Base-by-base conservation (phyloP, 805 yeast genomes). In the Metschnikowia chrysomelidarum region DNA sequence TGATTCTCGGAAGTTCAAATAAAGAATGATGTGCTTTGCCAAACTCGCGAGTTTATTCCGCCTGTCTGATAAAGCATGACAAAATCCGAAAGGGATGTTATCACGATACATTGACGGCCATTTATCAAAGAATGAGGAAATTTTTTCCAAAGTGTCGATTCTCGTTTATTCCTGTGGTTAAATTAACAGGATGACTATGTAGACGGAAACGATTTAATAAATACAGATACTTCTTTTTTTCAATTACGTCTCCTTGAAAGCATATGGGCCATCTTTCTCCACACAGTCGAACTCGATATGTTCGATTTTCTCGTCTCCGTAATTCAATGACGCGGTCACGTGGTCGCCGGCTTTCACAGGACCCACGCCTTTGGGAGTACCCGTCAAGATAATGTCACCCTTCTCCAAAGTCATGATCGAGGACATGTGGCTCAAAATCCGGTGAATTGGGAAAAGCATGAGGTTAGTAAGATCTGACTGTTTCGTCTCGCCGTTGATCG, bases 361-460 rank as follows among this genome's bases (percentile, higher is more conserved):
- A 7, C 98, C 96, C n/a, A 93, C 98, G 12, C 98, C 98, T 59
- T 88, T 87, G 29, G 98, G 98, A 1, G 98, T 93, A 12, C 98
- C 98, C 1, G 98, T 93, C 33, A 93, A 69, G 40, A 93, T 80
- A 44, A 93, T 71, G 54, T 93, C 98, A 19, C 96, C 96, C 35
- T 86, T 80, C 51, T 89, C 80, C 38, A 93, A 68, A 4, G 97
- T 87, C 91, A 91, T 91, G 50, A 87, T 80, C n/a, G 80, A 62
- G 4, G 95, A 83, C 78, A 89, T 83, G 33, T 82, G 76, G 36
- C 84, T 73, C 43, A 93, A 67, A 43, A 93, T 81, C 50, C 78
- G 74, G 52, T 88, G 89, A 53, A 93, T 79, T 30, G 88, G 82
- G 73, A 86, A 88, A 39, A 91, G 67, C 98, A 93, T 93, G 56